phyloP scores from a whole-genome alignment of 345 rosid genomes.

The Eucalyptus curtisii region DNA sequence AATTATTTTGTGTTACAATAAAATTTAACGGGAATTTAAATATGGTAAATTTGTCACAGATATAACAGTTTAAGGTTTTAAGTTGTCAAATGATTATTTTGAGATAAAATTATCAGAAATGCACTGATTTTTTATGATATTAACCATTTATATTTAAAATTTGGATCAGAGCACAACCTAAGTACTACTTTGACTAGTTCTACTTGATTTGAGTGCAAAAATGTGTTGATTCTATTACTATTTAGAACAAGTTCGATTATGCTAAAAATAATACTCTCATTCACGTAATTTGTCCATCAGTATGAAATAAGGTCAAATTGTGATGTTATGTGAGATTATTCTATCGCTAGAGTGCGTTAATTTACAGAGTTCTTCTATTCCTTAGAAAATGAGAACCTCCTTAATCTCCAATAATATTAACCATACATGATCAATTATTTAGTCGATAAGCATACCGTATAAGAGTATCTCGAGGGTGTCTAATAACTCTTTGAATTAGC shows the following conservation, averaged over 20 bases:
- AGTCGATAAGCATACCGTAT: not conserved
- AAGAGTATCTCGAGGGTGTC: not conserved
- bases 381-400: not conserved
- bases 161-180: not conserved
- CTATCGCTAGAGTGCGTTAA: not conserved
- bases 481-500: too few relatives aligned
- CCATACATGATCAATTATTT: not conserved
- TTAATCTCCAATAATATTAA: not conserved
- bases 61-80: too few relatives aligned
- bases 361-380: not conserved
- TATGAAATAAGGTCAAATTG: not conserved
- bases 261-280: not conserved
- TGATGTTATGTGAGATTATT: not conserved
- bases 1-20: too few relatives aligned
- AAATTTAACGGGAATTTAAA: too few relatives aligned
- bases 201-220: not conserved
- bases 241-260: too few relatives aligned
- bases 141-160: too few relatives aligned
- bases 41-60: too few relatives aligned
- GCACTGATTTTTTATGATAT: too few relatives aligned
- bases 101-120: too few relatives aligned
- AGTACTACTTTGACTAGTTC: not conserved
- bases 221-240: not conserved
- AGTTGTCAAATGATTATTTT: too few relatives aligned
- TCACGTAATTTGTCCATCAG: not conserved